Evolutionary conservation across 2,329 filamentous ascomycete species (phyloP), one percentile per base, ranked within the genome.

Genomic region (Gliomastix tumulicola): DNA sequence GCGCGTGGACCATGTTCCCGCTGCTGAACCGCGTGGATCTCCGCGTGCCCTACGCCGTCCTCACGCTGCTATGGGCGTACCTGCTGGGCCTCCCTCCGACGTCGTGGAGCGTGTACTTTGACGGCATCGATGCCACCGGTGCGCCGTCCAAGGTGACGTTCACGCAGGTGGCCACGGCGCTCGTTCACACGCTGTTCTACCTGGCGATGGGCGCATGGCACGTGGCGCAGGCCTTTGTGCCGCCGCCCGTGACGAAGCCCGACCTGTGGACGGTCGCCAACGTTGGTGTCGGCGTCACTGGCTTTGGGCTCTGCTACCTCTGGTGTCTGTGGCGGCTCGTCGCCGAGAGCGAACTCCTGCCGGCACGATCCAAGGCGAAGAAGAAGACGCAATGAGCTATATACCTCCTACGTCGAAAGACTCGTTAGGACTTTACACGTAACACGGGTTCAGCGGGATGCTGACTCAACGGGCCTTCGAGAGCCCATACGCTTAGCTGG

Each of bases 261-360:
- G 92, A 98, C 63, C 65, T 98, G 2, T 98, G 90, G 90, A 82
- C 94, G 4, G 89, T 98, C 4, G 74, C 80, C 11, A 98, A 98
- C 51, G 88, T 92, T 8, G 79, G 88, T 15, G 62, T 97, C 17
- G 92, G 92, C 7, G 86, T 86, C 17, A 81, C 76, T 5, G 92
- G 88, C 0, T 98, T 97, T 56, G 76, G 76, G 0, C 63, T 94
- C 22, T 94, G 88, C 59, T 97, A 96, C 57, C 53, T 92, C 7
- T 98, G 92, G 92, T 96, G 89, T 58, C 60, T 92, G 43, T 83
- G 79, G 73, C 82, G 76, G 38, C 55, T 86, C 36, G 50, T 77
- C 3, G 54, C 65, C 15, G 77, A 83, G 49, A 82, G 79, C 51
- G 73, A 74, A 30, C 49, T 77, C 30, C 40, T 76, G 44, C 51